These are phyloP conservation scores for Paecilomyces variotii DNA, from an alignment of 2,329 filamentous ascomycete genomes.

Conservation along the genomic window DNA sequence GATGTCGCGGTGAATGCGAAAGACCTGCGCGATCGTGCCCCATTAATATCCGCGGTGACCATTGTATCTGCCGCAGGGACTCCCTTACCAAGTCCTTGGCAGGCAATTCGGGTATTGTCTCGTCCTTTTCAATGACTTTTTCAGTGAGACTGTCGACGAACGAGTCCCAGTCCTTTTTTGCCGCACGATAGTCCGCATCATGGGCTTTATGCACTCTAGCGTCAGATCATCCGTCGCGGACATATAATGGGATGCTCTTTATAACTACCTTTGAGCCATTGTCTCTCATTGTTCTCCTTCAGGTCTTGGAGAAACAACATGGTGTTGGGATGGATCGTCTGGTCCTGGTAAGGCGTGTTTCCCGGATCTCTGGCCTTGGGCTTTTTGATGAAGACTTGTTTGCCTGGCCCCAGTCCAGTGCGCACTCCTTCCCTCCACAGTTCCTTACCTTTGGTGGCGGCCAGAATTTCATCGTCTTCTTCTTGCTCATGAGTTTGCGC, in stretches of 20 bases:
- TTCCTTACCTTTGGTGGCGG: constrained; percentile 36
- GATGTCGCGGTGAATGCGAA: constrained; percentile 80
- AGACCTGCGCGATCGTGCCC: constrained; percentile 44
- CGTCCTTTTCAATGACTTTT: constrained; percentile 63
- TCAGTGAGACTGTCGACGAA: constrained; percentile 67
- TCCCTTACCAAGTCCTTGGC: constrained; percentile 64
- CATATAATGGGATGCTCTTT: background rate
- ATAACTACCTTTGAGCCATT: constrained; percentile 54
- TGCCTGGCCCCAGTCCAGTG: constrained; percentile 49
- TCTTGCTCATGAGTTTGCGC: constrained; percentile 2
- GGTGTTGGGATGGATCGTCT: constrained; percentile 56
- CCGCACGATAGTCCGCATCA: constrained; percentile 68
- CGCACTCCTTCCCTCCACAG: constrained; percentile 51
- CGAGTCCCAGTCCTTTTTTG: constrained; percentile 71
- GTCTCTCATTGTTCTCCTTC: constrained; percentile 52
- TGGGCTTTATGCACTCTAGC: constrained; percentile 49
- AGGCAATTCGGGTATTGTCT: constrained; percentile 78
- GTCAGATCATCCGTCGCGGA: constrained; percentile 7
- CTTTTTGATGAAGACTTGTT: constrained; percentile 54
- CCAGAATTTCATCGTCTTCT: constrained; percentile 3
- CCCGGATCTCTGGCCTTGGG: constrained; percentile 55
- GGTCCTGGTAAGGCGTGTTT: constrained; percentile 48
- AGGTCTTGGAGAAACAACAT: constrained; percentile 53
- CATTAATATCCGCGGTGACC: constrained; percentile 4
- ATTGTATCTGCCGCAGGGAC: background rate